These are phyloP conservation scores for Castanopsis chinensis DNA, from an alignment of 306 rosid genomes.

Conservation along the genomic window DNA sequence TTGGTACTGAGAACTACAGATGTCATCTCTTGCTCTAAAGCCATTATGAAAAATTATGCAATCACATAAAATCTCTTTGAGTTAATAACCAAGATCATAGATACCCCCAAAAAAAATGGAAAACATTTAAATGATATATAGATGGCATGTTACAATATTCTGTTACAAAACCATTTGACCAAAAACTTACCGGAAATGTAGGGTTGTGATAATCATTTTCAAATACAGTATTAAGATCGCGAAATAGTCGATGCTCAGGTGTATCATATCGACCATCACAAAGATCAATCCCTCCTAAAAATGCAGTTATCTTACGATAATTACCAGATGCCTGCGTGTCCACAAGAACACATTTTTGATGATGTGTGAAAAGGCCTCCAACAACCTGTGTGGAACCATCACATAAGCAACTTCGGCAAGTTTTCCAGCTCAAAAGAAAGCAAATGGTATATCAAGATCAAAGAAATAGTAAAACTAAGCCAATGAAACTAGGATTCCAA, in stretches of 20 bases:
- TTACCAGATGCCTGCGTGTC: slow-evolving; percentile 88
- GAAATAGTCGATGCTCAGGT: slow-evolving; percentile 87
- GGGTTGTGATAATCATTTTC: slow-evolving; percentile 79
- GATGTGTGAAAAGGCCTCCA: slow-evolving; percentile 88
- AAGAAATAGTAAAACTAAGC: not conserved
- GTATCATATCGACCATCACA: slow-evolving; percentile 99
- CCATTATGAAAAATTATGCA: not conserved
- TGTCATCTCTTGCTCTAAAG: not conserved
- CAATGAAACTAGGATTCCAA: not conserved
- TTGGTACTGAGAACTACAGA: not conserved
- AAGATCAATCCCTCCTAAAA: slow-evolving; percentile 91
- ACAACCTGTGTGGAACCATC: slow-evolving; percentile 59
- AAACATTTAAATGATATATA: not conserved
- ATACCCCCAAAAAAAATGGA: not conserved
- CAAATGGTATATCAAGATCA: not conserved
- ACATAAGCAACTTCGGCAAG: slow-evolving; percentile 26
- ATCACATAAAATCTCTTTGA: not conserved
- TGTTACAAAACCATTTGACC: not conserved
- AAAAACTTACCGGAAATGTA: slow-evolving; percentile 70
- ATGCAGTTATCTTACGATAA: slow-evolving; percentile 75
- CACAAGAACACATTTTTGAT: slow-evolving; percentile 89
- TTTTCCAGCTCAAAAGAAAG: slow-evolving; percentile 15
- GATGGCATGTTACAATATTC: not conserved
- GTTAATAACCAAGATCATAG: not conserved
- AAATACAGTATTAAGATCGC: slow-evolving; percentile 58